phyloP scores from a whole-genome alignment of 2,329 filamentous ascomycete genomes.

The Achaetomium macrosporum region DNA sequence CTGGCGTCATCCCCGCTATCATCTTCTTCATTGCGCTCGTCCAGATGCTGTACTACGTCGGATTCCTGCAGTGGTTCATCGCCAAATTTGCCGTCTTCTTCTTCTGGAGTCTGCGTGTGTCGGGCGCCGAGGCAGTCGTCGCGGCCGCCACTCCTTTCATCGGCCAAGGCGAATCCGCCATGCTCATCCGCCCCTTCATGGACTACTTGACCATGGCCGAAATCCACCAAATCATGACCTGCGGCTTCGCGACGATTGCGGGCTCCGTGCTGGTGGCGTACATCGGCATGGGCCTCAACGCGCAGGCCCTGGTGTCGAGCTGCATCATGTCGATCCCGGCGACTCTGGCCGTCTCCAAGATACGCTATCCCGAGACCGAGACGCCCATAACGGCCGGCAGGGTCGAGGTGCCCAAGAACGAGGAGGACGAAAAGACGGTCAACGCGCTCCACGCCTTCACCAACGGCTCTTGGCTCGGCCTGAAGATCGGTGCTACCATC shows the following conservation, averaged over 20 bases:
- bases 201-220: conserved; percentile 80
- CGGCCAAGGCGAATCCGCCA: conserved; percentile 87
- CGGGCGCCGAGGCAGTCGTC: conserved; percentile 88
- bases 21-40: conserved; percentile 96
- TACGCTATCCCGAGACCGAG: conserved; percentile 83
- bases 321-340: conserved; percentile 96
- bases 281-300: conserved; percentile 74
- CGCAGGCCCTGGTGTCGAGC: conserved; percentile 79
- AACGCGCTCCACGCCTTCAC: conserved; percentile 82
- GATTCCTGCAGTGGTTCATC: conserved; percentile 83
- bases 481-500: conserved; percentile 85
- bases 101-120: conserved; percentile 83
- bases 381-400: conserved; percentile 77
- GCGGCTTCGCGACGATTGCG: conserved; percentile 87
- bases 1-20: conserved; percentile 78
- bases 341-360: conserved; percentile 80
- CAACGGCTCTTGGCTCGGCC: conserved; percentile 76
- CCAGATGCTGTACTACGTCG: conserved; percentile 75
- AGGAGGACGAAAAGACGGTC: conserved; percentile 67
- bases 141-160: conserved; percentile 91
- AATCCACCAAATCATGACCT: conserved; percentile 88
- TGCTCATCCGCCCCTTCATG: conserved; percentile 85
- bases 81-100: conserved; percentile 83
- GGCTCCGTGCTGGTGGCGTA: conserved; percentile 84
- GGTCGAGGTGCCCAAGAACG: conserved; percentile 74